Percentiles rank a stretch among this genome's conserved stretches.
These are phyloP conservation scores for Limnanthes douglasii DNA, from an alignment of 345 rosid genomes.

Conservation along the genomic window DNA sequence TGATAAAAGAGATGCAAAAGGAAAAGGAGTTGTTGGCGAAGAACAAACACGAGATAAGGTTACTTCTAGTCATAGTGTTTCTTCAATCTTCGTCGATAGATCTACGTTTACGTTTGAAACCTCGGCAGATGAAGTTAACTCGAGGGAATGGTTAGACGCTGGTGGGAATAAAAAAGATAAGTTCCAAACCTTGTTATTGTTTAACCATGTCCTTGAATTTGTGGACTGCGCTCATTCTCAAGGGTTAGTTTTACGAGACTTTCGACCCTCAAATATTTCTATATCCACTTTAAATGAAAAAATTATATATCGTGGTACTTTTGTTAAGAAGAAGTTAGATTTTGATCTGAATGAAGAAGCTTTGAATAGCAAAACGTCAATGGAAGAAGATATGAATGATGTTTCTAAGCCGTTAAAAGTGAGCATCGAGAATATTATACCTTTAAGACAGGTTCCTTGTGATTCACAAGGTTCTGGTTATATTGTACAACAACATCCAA, in stretches of 20 bases:
- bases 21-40: constrained; percentile 25
- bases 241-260: constrained; percentile 36
- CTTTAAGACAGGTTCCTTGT: too few species aligned
- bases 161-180: constrained; percentile 25
- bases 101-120: too few species aligned
- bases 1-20: constrained; percentile 23
- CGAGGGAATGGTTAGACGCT: constrained; percentile 46
- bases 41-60: constrained; percentile 13
- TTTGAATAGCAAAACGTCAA: constrained; percentile 23
- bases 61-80: too few species aligned
- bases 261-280: constrained; percentile 36
- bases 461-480: constrained; percentile 16
- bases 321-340: constrained; percentile 16
- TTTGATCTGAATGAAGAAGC: constrained; percentile 14
- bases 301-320: constrained; percentile 36
- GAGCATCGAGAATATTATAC: too few species aligned
- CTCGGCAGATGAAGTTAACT: constrained; percentile 20
- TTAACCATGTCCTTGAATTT: constrained; percentile 55
- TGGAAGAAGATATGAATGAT: constrained; percentile 19
- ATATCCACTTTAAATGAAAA: constrained; percentile 29
- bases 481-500: constrained; percentile 15
- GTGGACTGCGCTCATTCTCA: constrained; percentile 54
- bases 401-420: constrained; percentile 16
- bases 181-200: constrained; percentile 24
- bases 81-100: too few species aligned